Percentiles rank a stretch among this genome's conserved stretches.
These are phyloP conservation scores for Parasitella parasitica DNA, from an alignment of 371 early-diverging fungal genomes.

Conservation along the genomic window DNA sequence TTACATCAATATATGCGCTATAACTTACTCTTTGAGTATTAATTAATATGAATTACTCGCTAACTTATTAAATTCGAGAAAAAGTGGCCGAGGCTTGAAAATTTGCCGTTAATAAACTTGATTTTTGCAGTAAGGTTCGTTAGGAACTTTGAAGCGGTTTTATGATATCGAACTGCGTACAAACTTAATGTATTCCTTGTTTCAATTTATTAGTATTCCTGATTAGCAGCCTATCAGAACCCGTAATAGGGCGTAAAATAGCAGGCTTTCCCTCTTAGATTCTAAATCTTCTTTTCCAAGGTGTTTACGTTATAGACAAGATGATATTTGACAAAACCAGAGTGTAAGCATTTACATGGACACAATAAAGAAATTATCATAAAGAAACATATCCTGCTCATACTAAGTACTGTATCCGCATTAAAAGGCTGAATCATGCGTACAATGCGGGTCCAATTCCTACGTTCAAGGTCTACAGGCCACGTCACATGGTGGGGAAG, in stretches of 20 bases:
- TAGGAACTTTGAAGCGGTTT: too few species aligned
- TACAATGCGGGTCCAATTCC: background rate
- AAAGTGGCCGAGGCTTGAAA: too few species aligned
- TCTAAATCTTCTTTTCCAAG: background rate
- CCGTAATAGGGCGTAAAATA: background rate
- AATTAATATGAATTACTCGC: too few species aligned
- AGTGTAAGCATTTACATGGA: background rate
- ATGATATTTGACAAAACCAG: background rate
- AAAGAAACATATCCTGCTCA: background rate
- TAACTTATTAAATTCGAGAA: too few species aligned
- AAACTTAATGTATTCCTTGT: too few species aligned
- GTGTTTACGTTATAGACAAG: background rate
- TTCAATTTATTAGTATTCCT: too few species aligned
- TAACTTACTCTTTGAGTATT: too few species aligned
- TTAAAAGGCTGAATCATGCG: background rate
- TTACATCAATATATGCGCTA: too few species aligned
- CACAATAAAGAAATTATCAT: background rate
- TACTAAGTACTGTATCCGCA: background rate
- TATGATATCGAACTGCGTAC: too few species aligned
- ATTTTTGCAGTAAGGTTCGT: too few species aligned
- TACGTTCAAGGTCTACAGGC: background rate
- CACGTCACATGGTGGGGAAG: background rate
- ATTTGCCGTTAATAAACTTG: too few species aligned
- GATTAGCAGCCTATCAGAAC: too few species aligned
- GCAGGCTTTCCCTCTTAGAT: background rate